Evolutionary conservation across 2,329 filamentous ascomycete species (phyloP).

Genomic region (Pseudopyricularia cyperi): DNA sequence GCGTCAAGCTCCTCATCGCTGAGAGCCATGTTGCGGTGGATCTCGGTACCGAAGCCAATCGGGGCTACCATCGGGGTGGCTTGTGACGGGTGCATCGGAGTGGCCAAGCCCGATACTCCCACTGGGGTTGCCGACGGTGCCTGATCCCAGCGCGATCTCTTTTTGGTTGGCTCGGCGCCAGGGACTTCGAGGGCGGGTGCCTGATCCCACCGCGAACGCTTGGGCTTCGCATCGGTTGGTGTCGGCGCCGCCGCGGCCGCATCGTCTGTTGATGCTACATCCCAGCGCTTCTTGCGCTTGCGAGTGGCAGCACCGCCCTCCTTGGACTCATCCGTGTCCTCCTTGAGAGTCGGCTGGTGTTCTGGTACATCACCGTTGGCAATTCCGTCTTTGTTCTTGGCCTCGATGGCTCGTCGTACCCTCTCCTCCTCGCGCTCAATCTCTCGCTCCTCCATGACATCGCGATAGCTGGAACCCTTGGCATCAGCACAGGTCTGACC

Average conservation of each 20-base stretch:
- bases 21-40: slow-evolving; percentile 68
- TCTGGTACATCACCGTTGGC: slow-evolving; percentile 46
- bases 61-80: slow-evolving; percentile 27
- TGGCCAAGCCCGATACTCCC: slow-evolving; percentile 60
- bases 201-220: slow-evolving; percentile 81
- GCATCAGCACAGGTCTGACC: slow-evolving; percentile 47
- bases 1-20: slow-evolving; percentile 90
- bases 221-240: slow-evolving; percentile 47
- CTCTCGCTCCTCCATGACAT: slow-evolving; percentile 83
- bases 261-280: slow-evolving; percentile 36
- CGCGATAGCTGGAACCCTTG: slow-evolving; percentile 72
- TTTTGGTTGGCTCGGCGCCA: slow-evolving; percentile 50
- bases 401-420: slow-evolving; percentile 66
- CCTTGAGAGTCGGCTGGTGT: slow-evolving; percentile 63
- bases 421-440: slow-evolving; percentile 88
- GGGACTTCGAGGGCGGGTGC: slow-evolving; percentile 46
- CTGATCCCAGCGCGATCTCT: slow-evolving; percentile 84
- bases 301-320: slow-evolving; percentile 51
- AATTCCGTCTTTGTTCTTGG: slow-evolving; percentile 49
- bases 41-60: slow-evolving; percentile 67
- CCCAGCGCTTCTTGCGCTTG: slow-evolving; percentile 94
- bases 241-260: slow-evolving; percentile 15
- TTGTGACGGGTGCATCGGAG: slow-evolving; percentile 58
- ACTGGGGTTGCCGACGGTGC: slow-evolving; percentile 65
- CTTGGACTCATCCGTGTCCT: slow-evolving; percentile 52